phyloP scores from a whole-genome alignment of 2,329 filamentous ascomycete genomes.

The Xylariomycetidae sp. region DNA sequence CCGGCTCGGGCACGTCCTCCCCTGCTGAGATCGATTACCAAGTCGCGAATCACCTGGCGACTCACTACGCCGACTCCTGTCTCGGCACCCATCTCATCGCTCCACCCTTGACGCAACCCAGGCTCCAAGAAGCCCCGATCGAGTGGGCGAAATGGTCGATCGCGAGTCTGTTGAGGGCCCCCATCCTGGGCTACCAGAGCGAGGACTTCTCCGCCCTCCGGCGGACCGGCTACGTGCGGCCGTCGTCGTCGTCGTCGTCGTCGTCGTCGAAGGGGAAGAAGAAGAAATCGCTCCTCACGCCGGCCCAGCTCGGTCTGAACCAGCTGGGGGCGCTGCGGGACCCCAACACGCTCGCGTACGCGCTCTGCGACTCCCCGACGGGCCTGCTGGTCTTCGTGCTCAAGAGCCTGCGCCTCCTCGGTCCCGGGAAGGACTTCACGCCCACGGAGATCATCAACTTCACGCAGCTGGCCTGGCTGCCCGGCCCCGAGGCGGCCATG shows the following conservation, averaged over 20 bases:
- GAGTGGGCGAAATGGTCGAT: conserved; percentile 53
- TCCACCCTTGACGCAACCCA: conserved; percentile 49
- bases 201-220: conserved; percentile 45
- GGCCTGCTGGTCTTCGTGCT: conserved; percentile 53
- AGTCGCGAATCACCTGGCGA: conserved; percentile 43
- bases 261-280: no score
- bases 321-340: conserved; percentile 32
- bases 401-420: conserved; percentile 38
- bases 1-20: conserved; percentile 41
- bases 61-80: conserved; percentile 44
- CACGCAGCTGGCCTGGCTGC: conserved; percentile 60
- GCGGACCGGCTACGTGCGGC: conserved; percentile 14
- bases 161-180: conserved; percentile 42
- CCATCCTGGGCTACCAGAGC: conserved; percentile 52
- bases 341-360: conserved; percentile 54
- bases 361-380: conserved; percentile 57
- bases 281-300: conserved; percentile 12
- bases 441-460: conserved; percentile 54
- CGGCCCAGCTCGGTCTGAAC: conserved; percentile 25
- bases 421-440: conserved; percentile 36
- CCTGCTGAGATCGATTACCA: conserved; percentile 49
- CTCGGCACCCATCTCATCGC: conserved; percentile 58
- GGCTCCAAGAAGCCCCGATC: conserved; percentile 34
- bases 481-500: conserved; percentile 57
- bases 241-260: no score